phyloP scores from a whole-genome alignment of 2,329 filamentous ascomycete genomes.

The Myrmaecium sp. region DNA sequence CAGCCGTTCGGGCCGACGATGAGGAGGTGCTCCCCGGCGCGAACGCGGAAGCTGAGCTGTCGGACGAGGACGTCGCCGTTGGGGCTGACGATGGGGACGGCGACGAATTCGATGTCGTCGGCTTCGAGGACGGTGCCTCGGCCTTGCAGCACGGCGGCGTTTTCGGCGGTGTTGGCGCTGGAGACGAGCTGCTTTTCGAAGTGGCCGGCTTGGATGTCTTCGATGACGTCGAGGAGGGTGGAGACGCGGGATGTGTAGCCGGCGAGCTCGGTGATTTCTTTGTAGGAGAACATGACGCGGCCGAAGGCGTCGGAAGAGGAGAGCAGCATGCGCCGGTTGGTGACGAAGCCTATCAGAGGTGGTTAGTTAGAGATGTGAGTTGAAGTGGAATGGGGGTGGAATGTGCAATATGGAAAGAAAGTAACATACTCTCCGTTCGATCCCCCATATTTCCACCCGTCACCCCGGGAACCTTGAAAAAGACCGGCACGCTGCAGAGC shows the following conservation, averaged over 20 bases:
- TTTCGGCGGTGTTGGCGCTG: slow-evolving; percentile 63
- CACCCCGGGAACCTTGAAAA: slow-evolving; percentile 70
- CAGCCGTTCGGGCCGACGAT: slow-evolving; percentile 96
- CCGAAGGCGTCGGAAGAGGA: slow-evolving; percentile 92
- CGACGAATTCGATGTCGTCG: slow-evolving; percentile 63
- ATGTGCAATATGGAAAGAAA: too few species aligned
- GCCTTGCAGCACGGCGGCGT: slow-evolving; percentile 66
- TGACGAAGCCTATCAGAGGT: slow-evolving; percentile 53
- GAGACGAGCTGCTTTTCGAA: slow-evolving; percentile 97
- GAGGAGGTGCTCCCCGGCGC: slow-evolving; percentile 74
- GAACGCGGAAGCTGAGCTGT: slow-evolving; percentile 72
- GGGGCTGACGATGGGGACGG: slow-evolving; percentile 91
- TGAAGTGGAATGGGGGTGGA: slow-evolving; percentile 3
- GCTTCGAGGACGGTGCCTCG: slow-evolving; percentile 72
- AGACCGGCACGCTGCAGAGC: slow-evolving; percentile 88
- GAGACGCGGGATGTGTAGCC: slow-evolving; percentile 90
- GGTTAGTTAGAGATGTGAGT: slow-evolving; percentile 4
- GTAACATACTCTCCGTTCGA: slow-evolving; percentile 39
- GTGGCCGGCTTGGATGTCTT: slow-evolving; percentile 73
- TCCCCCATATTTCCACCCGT: slow-evolving; percentile 46
- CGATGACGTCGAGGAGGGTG: slow-evolving; percentile 80
- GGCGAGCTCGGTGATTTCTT: slow-evolving; percentile 89
- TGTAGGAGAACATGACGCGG: slow-evolving; percentile 93
- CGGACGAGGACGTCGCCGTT: slow-evolving; percentile 87
- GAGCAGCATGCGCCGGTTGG: slow-evolving; percentile 78